Percentiles rank a stretch among this genome's conserved stretches.
Evolutionary conservation across 1,284 basidiomycete species (phyloP).

Genomic region (Austroboletus niveus): DNA sequence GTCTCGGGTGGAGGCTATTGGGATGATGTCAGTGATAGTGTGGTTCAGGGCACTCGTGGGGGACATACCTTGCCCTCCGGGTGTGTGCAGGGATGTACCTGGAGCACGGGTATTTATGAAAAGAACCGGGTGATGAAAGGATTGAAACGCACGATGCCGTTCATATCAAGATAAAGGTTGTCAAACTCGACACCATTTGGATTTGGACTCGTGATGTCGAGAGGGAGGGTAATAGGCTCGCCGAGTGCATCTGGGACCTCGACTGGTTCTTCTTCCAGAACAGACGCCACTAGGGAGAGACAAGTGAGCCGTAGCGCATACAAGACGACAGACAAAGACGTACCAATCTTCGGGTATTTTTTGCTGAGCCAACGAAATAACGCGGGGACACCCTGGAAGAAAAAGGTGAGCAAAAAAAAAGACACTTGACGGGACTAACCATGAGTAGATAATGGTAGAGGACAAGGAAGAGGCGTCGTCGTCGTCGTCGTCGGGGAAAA

Average conservation of each 20-base stretch:
- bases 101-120: neutral
- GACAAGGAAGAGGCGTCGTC: neutral
- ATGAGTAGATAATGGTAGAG: constrained; percentile 5
- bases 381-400: constrained; percentile 83
- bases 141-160: constrained; percentile 66
- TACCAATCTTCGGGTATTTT: constrained; percentile 95
- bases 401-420: neutral
- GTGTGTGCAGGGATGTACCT: constrained; percentile 99
- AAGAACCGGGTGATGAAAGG: neutral
- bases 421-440: constrained; percentile 10
- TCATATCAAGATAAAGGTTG: constrained; percentile 94
- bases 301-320: neutral
- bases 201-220: constrained; percentile 84
- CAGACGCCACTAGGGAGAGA: constrained; percentile 59
- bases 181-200: constrained; percentile 98
- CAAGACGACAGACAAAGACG: constrained; percentile 24
- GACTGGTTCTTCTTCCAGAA: constrained; percentile 79
- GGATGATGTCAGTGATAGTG: constrained; percentile 12
- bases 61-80: constrained; percentile 84
- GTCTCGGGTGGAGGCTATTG: constrained; percentile 88
- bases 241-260: constrained; percentile 70
- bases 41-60: neutral
- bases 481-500: constrained; percentile 3
- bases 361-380: constrained; percentile 94
- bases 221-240: constrained; percentile 67